Evolutionary conservation across 768 basidiomycete genomes (phyloP).

Genomic region (Amanita exitialis): DNA sequence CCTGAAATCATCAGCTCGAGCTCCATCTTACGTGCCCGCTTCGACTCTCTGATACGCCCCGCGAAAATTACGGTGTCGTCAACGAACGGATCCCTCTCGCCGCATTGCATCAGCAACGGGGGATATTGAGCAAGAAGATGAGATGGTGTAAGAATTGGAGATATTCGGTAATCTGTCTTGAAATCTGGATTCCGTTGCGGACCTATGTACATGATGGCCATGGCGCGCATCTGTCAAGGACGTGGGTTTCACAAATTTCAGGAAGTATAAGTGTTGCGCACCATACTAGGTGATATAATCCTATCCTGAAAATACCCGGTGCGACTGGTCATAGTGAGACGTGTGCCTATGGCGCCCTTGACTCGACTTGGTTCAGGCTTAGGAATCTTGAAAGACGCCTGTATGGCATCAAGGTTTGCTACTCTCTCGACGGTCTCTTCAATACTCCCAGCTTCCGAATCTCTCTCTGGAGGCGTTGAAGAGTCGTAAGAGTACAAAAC

Average conservation of each 20-base stretch:
- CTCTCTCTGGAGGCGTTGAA: slow-evolving; percentile 4
- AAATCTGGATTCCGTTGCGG: slow-evolving; percentile 93
- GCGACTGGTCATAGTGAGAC: slow-evolving; percentile 91
- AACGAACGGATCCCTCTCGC: slow-evolving; percentile 90
- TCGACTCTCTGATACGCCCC: slow-evolving; percentile 90
- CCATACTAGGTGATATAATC: slow-evolving; percentile 94
- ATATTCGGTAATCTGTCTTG: slow-evolving; percentile 89
- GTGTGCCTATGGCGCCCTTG: slow-evolving; percentile 67
- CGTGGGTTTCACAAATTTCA: slow-evolving; percentile 3
- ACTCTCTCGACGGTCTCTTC: not conserved
- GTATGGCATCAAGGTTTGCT: slow-evolving; percentile 29
- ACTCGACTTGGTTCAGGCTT: slow-evolving; percentile 18
- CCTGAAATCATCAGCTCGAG: slow-evolving; percentile 51
- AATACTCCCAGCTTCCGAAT: not conserved
- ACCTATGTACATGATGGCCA: slow-evolving; percentile 96
- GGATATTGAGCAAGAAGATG: slow-evolving; percentile 88
- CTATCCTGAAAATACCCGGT: slow-evolving; percentile 91
- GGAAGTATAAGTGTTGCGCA: slow-evolving; percentile 26
- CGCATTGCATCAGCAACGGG: slow-evolving; percentile 87
- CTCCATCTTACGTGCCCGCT: slow-evolving; percentile 70
- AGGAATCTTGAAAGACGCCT: slow-evolving; percentile 21
- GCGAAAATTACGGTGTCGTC: slow-evolving; percentile 98
- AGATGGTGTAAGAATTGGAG: slow-evolving; percentile 84
- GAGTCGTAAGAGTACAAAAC: slow-evolving; percentile 49
- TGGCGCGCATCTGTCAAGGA: slow-evolving; percentile 87